Percentiles rank a stretch among this genome's conserved stretches.
Conservation (phyloP, 192 early-diverging fungal genomes). For the Coemansia sp. region DNA sequence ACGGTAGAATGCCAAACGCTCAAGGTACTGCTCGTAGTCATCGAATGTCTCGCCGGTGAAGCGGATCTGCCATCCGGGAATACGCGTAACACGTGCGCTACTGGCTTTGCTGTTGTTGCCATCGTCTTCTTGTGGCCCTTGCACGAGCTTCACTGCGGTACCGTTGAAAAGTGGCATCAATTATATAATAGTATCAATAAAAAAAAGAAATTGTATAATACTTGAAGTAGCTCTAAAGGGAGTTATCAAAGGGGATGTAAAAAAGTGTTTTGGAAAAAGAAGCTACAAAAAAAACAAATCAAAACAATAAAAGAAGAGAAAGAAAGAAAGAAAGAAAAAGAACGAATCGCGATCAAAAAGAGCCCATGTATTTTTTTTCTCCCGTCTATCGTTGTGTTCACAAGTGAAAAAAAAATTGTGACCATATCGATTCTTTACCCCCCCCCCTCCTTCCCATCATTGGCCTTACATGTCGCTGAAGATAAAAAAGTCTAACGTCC, state of each 20-base stretch:
- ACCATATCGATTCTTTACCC: too few relatives aligned
- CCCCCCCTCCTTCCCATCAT: too few relatives aligned
- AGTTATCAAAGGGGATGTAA: too few relatives aligned
- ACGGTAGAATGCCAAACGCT: slow-evolving; percentile 65
- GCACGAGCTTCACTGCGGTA: slow-evolving; percentile 10
- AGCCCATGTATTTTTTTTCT: not conserved
- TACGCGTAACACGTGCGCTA: not conserved
- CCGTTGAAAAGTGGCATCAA: slow-evolving; percentile 51
- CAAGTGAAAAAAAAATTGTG: not conserved
- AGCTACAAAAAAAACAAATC: slow-evolving; percentile 11
- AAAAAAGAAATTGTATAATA: too few relatives aligned
- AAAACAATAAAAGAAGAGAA: not conserved
- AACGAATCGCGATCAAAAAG: not conserved
- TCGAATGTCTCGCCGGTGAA: slow-evolving; percentile 45
- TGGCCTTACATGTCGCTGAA: too few relatives aligned
- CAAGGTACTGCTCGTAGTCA: slow-evolving; percentile 68
- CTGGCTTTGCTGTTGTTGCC: not conserved
- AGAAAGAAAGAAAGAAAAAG: not conserved
- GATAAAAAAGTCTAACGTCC: too few relatives aligned
- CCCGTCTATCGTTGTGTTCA: not conserved
- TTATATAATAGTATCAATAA: too few relatives aligned
- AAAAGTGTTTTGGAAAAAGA: too few relatives aligned
- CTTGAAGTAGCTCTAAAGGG: too few relatives aligned
- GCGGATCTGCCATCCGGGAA: slow-evolving; percentile 39
- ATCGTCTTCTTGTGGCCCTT: not conserved